Evolutionary conservation across 1,284 basidiomycete species (phyloP).

Genomic region (Salmacisia buchloeana): DNA sequence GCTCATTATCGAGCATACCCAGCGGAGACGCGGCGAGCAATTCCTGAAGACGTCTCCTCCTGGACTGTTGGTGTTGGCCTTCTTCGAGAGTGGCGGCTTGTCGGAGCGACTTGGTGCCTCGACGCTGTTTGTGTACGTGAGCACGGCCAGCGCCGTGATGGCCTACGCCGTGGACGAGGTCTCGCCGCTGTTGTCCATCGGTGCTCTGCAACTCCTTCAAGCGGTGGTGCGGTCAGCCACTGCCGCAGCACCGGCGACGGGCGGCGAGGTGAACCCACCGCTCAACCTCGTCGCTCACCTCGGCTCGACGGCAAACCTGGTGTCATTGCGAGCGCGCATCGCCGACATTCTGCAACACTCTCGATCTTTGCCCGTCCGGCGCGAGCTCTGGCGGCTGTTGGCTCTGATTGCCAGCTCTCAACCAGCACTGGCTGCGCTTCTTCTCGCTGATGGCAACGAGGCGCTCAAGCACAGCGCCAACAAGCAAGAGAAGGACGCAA

Average conservation of each 20-base stretch:
- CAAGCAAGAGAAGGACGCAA: not conserved
- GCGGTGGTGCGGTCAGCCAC: not conserved
- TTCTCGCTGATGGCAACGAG: not conserved
- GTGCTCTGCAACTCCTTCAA: not conserved
- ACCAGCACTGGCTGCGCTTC: not conserved
- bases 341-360: not conserved
- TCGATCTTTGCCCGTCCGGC: not conserved
- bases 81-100: not conserved
- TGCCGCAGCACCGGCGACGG: not conserved
- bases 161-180: not conserved
- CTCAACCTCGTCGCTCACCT: not conserved
- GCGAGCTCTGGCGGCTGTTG: not conserved
- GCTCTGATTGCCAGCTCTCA: not conserved
- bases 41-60: not conserved
- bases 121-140: not conserved
- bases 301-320: not conserved
- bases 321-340: not conserved
- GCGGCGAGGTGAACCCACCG: not conserved
- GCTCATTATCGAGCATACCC: not conserved
- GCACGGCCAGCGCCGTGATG: constrained; percentile 5
- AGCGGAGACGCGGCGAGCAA: not conserved
- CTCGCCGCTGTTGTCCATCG: not conserved
- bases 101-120: not conserved
- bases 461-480: not conserved
- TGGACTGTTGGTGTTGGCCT: not conserved